phyloP scores from a whole-genome alignment of 2,329 filamentous ascomycete genomes.

The Neurospora sp. region DNA sequence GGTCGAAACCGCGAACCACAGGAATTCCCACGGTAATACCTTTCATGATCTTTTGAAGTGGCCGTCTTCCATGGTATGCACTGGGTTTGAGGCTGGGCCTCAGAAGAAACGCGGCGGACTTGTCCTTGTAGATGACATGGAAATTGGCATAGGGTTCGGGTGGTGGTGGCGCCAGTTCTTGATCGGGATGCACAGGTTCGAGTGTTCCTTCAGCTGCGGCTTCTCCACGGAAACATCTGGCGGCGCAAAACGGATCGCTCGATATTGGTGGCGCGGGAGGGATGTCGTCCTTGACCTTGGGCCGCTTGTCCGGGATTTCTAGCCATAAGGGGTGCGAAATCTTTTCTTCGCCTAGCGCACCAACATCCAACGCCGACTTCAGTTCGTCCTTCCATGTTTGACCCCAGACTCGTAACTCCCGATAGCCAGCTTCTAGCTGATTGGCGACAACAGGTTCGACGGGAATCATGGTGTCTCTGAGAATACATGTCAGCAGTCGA shows the following conservation, averaged over 20 bases:
- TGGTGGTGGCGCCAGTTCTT: constrained; percentile 28
- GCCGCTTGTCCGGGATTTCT: constrained; percentile 32
- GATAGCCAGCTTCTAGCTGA: constrained; percentile 82
- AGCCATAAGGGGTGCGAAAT: constrained; percentile 78
- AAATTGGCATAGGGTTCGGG: constrained; percentile 55
- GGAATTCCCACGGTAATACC: constrained; percentile 73
- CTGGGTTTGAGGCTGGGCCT: constrained; percentile 81
- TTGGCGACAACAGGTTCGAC: constrained; percentile 81
- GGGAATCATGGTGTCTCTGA: constrained; percentile 75
- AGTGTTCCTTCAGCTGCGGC: constrained; percentile 44
- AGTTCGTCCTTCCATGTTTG: constrained; percentile 90
- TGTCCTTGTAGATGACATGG: constrained; percentile 80
- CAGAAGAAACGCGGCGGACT: constrained; percentile 67
- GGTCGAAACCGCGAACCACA: constrained; percentile 83
- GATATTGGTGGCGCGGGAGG: constrained; percentile 33
- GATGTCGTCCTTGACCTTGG: constrained; percentile 23
- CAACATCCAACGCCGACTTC: constrained; percentile 80
- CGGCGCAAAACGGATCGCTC: constrained; percentile 47
- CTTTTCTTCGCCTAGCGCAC: constrained; percentile 83
- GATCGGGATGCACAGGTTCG: constrained; percentile 31
- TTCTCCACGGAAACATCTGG: constrained; percentile 49
- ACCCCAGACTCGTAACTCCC: constrained; percentile 77
- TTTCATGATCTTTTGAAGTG: constrained; percentile 75
- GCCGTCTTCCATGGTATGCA: constrained; percentile 70
- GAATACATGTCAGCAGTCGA: constrained; percentile 2